Conservation (phyloP, 2,329 filamentous ascomycete genomes). For the Microthyrium microscopicum region DNA sequence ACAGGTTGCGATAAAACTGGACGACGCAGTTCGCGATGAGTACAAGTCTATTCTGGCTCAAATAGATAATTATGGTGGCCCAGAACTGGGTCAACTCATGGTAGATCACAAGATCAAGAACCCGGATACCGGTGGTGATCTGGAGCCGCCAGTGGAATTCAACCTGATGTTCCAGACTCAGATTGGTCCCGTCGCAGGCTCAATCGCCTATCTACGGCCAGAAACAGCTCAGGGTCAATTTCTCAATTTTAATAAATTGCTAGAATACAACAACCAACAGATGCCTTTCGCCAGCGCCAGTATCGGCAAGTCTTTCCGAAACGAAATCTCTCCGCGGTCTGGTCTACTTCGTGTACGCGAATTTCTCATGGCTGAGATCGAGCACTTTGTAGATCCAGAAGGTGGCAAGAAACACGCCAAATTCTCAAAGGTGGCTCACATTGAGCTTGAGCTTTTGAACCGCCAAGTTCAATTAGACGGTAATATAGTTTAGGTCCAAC, state of each 20-base stretch:
- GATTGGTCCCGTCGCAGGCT: constrained; percentile 82
- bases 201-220: constrained; percentile 71
- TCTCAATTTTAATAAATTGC: constrained; percentile 86
- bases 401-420: constrained; percentile 87
- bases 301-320: constrained; percentile 95
- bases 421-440: constrained; percentile 69
- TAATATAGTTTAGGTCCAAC: too few species aligned
- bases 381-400: constrained; percentile 92
- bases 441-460: constrained; percentile 72
- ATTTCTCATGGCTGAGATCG: constrained; percentile 84
- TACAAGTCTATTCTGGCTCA: constrained; percentile 83
- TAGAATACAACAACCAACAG: constrained; percentile 85
- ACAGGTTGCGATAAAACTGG: constrained; percentile 54
- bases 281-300: constrained; percentile 97
- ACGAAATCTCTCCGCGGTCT: constrained; percentile 87
- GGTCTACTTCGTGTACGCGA: constrained; percentile 89
- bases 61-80: constrained; percentile 14
- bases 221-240: constrained; percentile 98
- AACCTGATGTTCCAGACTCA: constrained; percentile 98
- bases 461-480: constrained; percentile 73
- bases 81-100: constrained; percentile 52
- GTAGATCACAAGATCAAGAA: constrained; percentile 83
- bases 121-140: constrained; percentile 59
- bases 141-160: constrained; percentile 72
- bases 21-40: constrained; percentile 71